Base-by-base conservation (phyloP, 805 yeast genomes). In the Saccharomyces eubayanus region DNA sequence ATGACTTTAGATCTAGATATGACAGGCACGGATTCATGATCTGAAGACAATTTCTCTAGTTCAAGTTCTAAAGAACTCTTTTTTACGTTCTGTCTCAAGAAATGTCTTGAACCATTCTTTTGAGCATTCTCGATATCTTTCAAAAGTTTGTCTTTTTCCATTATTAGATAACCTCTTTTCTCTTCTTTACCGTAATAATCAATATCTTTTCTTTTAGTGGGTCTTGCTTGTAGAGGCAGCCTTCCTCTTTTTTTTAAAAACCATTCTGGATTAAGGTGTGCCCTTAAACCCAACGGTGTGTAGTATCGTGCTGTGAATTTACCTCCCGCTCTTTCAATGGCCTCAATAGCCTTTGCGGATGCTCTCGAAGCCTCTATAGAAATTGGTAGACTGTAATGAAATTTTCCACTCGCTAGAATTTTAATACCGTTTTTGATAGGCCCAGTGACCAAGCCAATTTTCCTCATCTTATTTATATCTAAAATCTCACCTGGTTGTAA, bases 291-390 rank as follows among this genome's bases (percentile, higher is more conserved):
- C 31, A 89, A 72, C 48, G 80, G 77, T 50, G 82, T 80, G 65
- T 79, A 86, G 69, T 84, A 92, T 55, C 79, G 78, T 5, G 96
- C 84, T 14, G 85, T 81, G 70, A 83, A 88, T 49, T 78, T 77
- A 40, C 95, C 88, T 28, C 95, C 96, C 5, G 80, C 76, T 21
- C 62, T 72, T 67, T 89, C 96, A 55, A 94, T 84, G 2, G 84
- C 76, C 53, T 75, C 72, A 54, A 92, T 85, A 14, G 96, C 97
- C 12, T 79, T 77, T 20, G 70, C 68, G 0, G 97, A 80, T 1
- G 96, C 97, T 64, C 80, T 81, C 2, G 91, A 80, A 9, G 96
- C 96, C 67, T 89, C 95, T 51, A 92, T 80, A 59, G 80, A 79
- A 53, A 91, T 72, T 40, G 91, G 87, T 21, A 82, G 73, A n/a